Conservation (phyloP, 257 asterid genomes). For the Echites panduratus region DNA sequence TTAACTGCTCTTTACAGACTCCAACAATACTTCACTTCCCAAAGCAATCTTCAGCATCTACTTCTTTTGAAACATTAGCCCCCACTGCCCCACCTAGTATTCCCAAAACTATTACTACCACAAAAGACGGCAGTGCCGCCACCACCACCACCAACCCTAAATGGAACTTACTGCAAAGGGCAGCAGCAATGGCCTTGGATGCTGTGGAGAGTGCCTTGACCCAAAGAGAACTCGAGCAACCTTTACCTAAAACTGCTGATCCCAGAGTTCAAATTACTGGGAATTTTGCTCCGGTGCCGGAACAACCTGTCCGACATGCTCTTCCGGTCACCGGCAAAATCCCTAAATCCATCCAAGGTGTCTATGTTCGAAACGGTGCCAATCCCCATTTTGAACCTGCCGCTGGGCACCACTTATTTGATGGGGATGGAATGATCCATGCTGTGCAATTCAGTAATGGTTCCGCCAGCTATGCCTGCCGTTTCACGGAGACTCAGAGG, state of each 20-base stretch:
- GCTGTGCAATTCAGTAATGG: constrained; percentile 66
- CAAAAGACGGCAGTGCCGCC: neutral
- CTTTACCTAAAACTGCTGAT: constrained; percentile 88
- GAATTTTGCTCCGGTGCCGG: constrained; percentile 90
- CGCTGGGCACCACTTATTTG: constrained; percentile 97
- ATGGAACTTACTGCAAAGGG: constrained; percentile 69
- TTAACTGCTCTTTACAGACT: constrained; percentile 48
- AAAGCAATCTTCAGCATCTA: constrained; percentile 25
- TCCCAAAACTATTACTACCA: neutral
- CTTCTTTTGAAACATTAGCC: constrained; percentile 21
- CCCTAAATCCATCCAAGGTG: constrained; percentile 64
- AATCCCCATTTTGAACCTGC: constrained; percentile 79
- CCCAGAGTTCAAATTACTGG: constrained; percentile 86
- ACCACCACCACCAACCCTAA: constrained; percentile 23
- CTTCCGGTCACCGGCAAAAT: constrained; percentile 68
- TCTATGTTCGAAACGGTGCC: constrained; percentile 87
- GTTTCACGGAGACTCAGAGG: constrained; percentile 82
- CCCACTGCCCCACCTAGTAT: constrained; percentile 3
- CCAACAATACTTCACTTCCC: constrained; percentile 55
- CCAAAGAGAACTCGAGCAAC: constrained; percentile 51
- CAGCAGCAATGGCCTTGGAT: constrained; percentile 78
- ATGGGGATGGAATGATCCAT: constrained; percentile 98
- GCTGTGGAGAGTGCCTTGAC: constrained; percentile 65
- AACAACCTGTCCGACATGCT: constrained; percentile 45
- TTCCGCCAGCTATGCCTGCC: constrained; percentile 65